Evolutionary conservation across 495 filamentous ascomycete genomes (phyloP), one percentile per base, ranked within the genome.

Genomic region (Patellaria atrata): DNA sequence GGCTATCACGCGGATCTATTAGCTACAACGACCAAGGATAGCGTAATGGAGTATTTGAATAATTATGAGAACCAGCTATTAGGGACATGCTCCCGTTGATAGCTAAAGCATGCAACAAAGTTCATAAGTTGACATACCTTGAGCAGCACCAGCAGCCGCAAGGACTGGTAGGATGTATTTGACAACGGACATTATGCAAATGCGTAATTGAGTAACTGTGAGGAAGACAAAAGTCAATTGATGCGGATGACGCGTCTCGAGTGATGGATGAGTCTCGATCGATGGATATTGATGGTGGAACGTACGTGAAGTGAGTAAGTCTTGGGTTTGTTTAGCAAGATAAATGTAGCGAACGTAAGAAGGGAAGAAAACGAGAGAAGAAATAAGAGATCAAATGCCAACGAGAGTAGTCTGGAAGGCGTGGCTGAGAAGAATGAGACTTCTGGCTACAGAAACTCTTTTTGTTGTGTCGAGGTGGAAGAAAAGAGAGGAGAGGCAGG

Each of bases 101-200:
- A n/a, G n/a, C n/a, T n/a, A n/a, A n/a, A n/a, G n/a, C n/a, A n/a
- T n/a, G n/a, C n/a, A n/a, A n/a, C n/a, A n/a, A n/a, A 33, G 42
- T 27, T 28, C 37, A 45, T 30, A 34, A 41, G 25, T 50, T 35
- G 27, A 63, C 76, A 61, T 60, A 82, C 83, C 85, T 43, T 75
- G 58, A 33, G 63, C 76, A 33, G 67, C 54, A 49, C 75, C 64
- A 51, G 65, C 62, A 44, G 75, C 63, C 43, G 78, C 83, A 58
- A 85, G 59, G 27, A 71, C 70, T 54, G 82, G 77, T 48, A 91
- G 65, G 41, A 84, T 55, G 60, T 83, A 67, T 53, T 75, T 36
- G 31, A 70, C 62, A 63, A 75, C 66, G 55, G 75, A 68, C 87
- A 96, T 94, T 35, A 26, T 36, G 35, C n/a, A n/a, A n/a, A n/a